Conservation (phyloP, 2,329 filamentous ascomycete species). For the Trichoderma gracile region DNA sequence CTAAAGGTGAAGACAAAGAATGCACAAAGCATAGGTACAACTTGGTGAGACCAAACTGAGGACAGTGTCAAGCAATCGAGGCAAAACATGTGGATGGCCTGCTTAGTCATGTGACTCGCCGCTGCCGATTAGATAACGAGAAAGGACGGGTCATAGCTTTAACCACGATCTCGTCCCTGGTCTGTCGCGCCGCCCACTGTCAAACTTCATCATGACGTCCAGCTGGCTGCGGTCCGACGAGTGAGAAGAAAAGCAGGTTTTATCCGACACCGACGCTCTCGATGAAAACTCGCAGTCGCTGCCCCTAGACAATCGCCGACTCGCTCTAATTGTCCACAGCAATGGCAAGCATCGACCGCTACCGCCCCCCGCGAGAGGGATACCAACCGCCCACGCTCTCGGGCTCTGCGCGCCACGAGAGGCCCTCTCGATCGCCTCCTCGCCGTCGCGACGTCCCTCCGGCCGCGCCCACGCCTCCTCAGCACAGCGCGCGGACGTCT, state of each 20-base stretch:
- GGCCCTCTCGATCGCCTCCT: conserved; percentile 53
- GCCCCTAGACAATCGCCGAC: conserved; percentile 30
- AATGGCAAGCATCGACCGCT: conserved; percentile 63
- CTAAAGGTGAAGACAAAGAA: not conserved
- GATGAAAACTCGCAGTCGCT: conserved; percentile 33
- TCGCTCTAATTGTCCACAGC: conserved; percentile 32
- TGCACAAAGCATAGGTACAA: not conserved
- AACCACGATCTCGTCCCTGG: conserved; percentile 4
- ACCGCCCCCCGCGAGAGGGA: conserved; percentile 57
- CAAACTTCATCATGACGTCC: conserved; percentile 11
- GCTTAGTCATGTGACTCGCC: conserved; percentile 29
- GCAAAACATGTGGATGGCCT: not conserved
- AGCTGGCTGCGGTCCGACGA: not conserved
- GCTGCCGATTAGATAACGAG: conserved; percentile 32
- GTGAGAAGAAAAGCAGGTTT: conserved; percentile 8
- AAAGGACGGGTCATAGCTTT: not conserved
- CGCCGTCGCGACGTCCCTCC: conserved; percentile 59
- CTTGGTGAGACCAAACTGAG: not conserved
- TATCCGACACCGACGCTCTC: conserved; percentile 23
- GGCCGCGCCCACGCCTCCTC: conserved; percentile 61
- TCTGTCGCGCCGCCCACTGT: conserved; percentile 15
- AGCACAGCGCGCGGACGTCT: conserved; percentile 55
- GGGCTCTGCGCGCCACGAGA: conserved; percentile 44
- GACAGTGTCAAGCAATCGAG: not conserved
- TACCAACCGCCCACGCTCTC: conserved; percentile 56